Evolutionary conservation across 75 land plant species (phyloP).

Genomic region (Gnetum montanum): DNA sequence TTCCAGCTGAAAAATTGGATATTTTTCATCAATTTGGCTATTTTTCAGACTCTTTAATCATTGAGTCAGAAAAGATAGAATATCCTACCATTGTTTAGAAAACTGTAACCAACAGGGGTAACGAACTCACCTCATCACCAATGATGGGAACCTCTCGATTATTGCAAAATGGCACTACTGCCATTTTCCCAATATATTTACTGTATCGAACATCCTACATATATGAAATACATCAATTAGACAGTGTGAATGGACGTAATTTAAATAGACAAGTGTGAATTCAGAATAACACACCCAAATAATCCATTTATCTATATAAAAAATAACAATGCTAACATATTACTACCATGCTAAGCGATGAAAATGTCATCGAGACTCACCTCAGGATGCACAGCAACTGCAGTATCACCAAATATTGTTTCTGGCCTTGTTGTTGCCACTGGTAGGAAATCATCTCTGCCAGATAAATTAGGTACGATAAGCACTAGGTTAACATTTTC

Average conservation of each 20-base stretch:
- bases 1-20: too few species aligned
- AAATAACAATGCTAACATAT: too few species aligned
- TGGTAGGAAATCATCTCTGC: slow-evolving; percentile 76
- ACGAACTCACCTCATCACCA: slow-evolving; percentile 56
- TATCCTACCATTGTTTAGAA: too few species aligned
- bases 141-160: slow-evolving; percentile 88
- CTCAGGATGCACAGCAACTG: slow-evolving; percentile 94
- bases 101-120: too few species aligned
- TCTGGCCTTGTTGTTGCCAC: slow-evolving; percentile 97
- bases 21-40: too few species aligned
- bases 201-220: slow-evolving; percentile 84
- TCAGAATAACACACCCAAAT: too few species aligned
- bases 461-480: background rate
- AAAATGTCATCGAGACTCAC: slow-evolving; percentile 16
- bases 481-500: background rate
- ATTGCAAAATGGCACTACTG: slow-evolving; percentile 80
- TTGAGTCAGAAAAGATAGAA: too few species aligned
- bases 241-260: too few species aligned
- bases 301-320: too few species aligned
- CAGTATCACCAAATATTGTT: slow-evolving; percentile 92
- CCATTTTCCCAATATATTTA: slow-evolving; percentile 67
- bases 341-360: too few species aligned
- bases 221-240: too few species aligned
- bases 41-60: too few species aligned
- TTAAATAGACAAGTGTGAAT: background rate